A percentile compares a stretch with the other conserved stretches of the same genome.
phyloP scores from a whole-genome alignment of 371 early-diverging fungal species.

The Sporodiniella umbellata region DNA sequence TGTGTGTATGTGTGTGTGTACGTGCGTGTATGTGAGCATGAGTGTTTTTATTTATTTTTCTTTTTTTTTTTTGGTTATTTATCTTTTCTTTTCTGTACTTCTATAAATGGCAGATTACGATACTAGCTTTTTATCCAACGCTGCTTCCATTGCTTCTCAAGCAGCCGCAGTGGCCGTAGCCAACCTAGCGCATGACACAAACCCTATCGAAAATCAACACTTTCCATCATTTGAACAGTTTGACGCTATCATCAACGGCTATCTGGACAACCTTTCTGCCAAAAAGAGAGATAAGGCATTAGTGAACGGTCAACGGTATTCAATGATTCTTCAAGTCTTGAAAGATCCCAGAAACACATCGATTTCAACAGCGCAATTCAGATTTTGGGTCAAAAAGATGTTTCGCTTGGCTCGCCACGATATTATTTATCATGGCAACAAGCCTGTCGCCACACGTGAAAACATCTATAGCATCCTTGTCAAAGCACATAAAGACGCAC shows the following conservation, averaged over 20 bases:
- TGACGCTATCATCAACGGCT: slow-evolving; percentile 43
- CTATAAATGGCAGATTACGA: too few relatives aligned
- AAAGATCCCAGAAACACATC: slow-evolving; percentile 60
- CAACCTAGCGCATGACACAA: background rate
- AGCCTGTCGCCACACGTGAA: slow-evolving; percentile 60
- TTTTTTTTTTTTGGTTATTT: too few relatives aligned
- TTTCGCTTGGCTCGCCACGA: slow-evolving; percentile 43
- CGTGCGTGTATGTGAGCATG: too few relatives aligned
- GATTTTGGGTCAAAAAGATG: slow-evolving; percentile 70
- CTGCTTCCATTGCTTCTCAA: background rate
- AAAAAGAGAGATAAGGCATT: slow-evolving; percentile 64
- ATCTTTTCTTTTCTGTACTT: too few relatives aligned
- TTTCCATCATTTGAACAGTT: slow-evolving; percentile 35
- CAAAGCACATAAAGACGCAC: slow-evolving; percentile 55
- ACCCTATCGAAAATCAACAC: slow-evolving; percentile 28
- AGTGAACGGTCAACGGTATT: slow-evolving; percentile 49
- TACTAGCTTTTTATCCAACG: too few relatives aligned
- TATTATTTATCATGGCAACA: slow-evolving; percentile 56
- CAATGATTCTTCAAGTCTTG: slow-evolving; percentile 52
- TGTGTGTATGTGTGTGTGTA: too few relatives aligned
- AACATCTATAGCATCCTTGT: slow-evolving; percentile 54
- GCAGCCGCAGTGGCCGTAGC: slow-evolving; percentile 5
- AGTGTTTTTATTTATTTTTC: too few relatives aligned
- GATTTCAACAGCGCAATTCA: slow-evolving; percentile 63
- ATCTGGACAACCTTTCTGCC: slow-evolving; percentile 52